Conservation (phyloP, 345 rosid genomes). For the Eucalyptus cloeziana region DNA sequence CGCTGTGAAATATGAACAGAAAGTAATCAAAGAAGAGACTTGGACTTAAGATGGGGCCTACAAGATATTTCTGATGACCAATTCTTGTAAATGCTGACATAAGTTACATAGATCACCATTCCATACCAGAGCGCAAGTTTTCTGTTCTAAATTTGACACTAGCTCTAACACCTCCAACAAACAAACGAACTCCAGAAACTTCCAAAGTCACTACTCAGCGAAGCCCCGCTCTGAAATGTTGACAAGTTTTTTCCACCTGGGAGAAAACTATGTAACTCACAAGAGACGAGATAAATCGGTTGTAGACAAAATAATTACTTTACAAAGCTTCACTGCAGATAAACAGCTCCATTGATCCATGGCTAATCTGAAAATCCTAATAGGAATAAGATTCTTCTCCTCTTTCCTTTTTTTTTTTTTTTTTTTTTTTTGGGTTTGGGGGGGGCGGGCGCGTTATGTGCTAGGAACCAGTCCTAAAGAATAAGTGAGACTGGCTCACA, state of each 20-base stretch:
- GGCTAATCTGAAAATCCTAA: neutral
- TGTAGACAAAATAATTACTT: neutral
- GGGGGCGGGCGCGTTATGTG: too few relatives aligned
- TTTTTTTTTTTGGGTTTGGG: neutral
- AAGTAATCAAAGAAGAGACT: neutral
- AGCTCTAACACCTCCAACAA: neutral
- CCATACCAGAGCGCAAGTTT: neutral
- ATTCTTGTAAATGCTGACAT: neutral
- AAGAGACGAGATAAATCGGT: neutral
- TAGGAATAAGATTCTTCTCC: neutral
- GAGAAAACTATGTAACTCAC: neutral
- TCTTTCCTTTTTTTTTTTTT: rapidly evolving
- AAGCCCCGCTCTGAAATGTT: neutral
- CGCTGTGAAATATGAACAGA: neutral
- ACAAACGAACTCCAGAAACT: neutral
- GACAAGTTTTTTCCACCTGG: neutral
- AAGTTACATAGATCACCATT: neutral
- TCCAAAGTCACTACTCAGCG: neutral
- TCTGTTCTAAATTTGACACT: neutral
- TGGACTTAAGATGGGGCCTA: neutral
- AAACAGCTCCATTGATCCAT: neutral
- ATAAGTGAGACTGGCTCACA: neutral
- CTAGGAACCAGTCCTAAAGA: neutral
- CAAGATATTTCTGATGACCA: neutral
- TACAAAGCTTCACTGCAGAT: neutral